Evolutionary conservation across 345 rosid species (phyloP), one percentile per base, ranked within the genome.

Genomic region (Pistacia integerrima): DNA sequence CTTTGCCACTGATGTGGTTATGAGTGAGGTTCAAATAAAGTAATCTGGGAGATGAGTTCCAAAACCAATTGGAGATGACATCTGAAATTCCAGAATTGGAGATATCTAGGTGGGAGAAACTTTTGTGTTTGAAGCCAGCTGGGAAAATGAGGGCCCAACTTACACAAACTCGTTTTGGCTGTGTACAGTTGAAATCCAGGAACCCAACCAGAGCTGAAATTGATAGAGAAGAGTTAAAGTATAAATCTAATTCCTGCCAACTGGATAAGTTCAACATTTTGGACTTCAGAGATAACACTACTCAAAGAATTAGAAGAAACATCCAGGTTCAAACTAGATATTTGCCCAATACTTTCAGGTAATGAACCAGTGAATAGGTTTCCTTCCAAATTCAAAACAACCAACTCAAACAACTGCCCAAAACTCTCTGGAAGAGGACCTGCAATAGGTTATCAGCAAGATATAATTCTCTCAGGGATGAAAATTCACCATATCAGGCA

Each of bases 231-330:
- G 65, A 4, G 66, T 78, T 78, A 9, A 5, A 2, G 0, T 67
- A 72, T 4, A 80, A 22, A 38, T 22, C 46, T 0, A 80, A 67
- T 7, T 0, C 8, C 9, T 33, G 28, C 68, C 77, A n/a, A 22
- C 17, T 52, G 4, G 81, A 58, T 1, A 80, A 22, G 3, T 83
- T 74, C 4, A 18, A 36, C 3, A 80, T 18, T 35, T 1, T 79
- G 79, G 18, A 28, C 54, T 33, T 74, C 74, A 2, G 48, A 77
- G 11, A 83, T 46, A 0, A 14, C 36, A 16, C 82, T 80, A 13
- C 59, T 51, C 66, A 83, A 70, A 56, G 0, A 13, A 38, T 80
- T 80, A 5, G 17, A 11, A 2, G 71, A 60, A 64, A 82, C 46
- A 64, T 67, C 3, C 17, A 82, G 28, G 0, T 0, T 11, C 10